Percentiles rank a stretch among this genome's conserved stretches.
Evolutionary conservation across 2,329 filamentous ascomycete genomes (phyloP).

Genomic region (Fusarium zealandicum): DNA sequence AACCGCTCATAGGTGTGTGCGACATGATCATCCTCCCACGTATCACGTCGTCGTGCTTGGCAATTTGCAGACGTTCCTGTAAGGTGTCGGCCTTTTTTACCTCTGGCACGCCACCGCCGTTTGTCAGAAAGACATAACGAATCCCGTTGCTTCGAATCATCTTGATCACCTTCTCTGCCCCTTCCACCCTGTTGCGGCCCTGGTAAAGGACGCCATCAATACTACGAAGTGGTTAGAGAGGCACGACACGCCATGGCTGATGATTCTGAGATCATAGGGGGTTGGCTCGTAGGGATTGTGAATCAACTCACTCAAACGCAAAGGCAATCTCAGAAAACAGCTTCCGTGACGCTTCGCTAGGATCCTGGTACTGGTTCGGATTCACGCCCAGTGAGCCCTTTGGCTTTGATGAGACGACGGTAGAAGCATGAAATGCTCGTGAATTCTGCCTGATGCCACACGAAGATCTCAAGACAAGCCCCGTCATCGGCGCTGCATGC

Average conservation of each 20-base stretch:
- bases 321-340: slow-evolving; percentile 47
- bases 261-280: not conserved
- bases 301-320: slow-evolving; percentile 47
- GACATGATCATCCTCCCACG: slow-evolving; percentile 69
- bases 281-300: not conserved
- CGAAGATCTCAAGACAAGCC: slow-evolving; percentile 7
- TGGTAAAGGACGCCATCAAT: slow-evolving; percentile 97
- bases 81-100: slow-evolving; percentile 47
- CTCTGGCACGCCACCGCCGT: slow-evolving; percentile 90
- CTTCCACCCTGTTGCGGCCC: slow-evolving; percentile 78
- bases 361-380: slow-evolving; percentile 30
- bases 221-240: slow-evolving; percentile 42
- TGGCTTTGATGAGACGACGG: slow-evolving; percentile 27
- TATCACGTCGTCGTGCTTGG: slow-evolving; percentile 45
- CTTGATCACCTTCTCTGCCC: slow-evolving; percentile 75
- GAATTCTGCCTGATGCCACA: slow-evolving; percentile 3
- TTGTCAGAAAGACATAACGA: slow-evolving; percentile 94
- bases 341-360: slow-evolving; percentile 33
- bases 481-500: slow-evolving; percentile 20
- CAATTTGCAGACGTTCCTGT: slow-evolving; percentile 44
- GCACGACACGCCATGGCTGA: no score
- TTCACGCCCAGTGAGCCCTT: slow-evolving; percentile 34
- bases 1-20: slow-evolving; percentile 84
- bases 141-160: slow-evolving; percentile 78
- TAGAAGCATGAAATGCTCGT: slow-evolving; percentile 25